Percentiles rank a stretch among this genome's conserved stretches.
phyloP scores from a whole-genome alignment of 768 basidiomycete species.

The Leucogyrophana mollusca region DNA sequence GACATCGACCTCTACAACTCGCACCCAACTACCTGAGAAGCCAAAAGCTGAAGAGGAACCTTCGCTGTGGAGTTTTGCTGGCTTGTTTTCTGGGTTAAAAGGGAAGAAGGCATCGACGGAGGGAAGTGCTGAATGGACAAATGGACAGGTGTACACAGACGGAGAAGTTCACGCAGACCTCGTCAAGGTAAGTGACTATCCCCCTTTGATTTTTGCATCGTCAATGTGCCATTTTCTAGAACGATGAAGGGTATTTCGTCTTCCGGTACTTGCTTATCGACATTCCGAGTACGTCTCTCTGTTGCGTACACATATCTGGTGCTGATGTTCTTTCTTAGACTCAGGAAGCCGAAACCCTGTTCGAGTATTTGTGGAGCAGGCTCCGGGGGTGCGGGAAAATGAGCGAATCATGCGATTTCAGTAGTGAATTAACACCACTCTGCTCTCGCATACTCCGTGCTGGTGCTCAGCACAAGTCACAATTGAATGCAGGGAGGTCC shows the following conservation, averaged over 20 bases:
- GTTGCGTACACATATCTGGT: constrained; percentile 15
- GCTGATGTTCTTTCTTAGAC: constrained; percentile 34
- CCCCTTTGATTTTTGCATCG: constrained; percentile 2
- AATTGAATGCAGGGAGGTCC: too few relatives aligned
- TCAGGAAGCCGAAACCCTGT: constrained; percentile 60
- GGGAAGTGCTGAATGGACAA: constrained; percentile 27
- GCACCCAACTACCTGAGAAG: constrained; percentile 24
- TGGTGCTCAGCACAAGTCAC: not conserved
- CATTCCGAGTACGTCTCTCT: constrained; percentile 64
- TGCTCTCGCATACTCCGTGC: constrained; percentile 18
- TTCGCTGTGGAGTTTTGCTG: constrained; percentile 55
- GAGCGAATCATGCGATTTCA: constrained; percentile 73
- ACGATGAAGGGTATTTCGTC: constrained; percentile 73
- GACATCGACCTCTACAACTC: constrained; percentile 32
- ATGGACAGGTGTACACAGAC: constrained; percentile 56
- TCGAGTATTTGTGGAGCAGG: constrained; percentile 69
- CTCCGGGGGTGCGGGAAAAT: constrained; percentile 64
- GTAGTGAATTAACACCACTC: constrained; percentile 21
- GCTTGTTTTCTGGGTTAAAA: constrained; percentile 66
- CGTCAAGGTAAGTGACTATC: constrained; percentile 53
- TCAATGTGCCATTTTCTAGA: constrained; percentile 39
- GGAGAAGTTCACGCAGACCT: constrained; percentile 83
- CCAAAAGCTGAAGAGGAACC: constrained; percentile 29
- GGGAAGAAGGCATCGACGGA: constrained; percentile 34
- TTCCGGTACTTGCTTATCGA: constrained; percentile 78